Evolutionary conservation across 2,329 filamentous ascomycete genomes (phyloP).

Genomic region (Fusarium continuum): DNA sequence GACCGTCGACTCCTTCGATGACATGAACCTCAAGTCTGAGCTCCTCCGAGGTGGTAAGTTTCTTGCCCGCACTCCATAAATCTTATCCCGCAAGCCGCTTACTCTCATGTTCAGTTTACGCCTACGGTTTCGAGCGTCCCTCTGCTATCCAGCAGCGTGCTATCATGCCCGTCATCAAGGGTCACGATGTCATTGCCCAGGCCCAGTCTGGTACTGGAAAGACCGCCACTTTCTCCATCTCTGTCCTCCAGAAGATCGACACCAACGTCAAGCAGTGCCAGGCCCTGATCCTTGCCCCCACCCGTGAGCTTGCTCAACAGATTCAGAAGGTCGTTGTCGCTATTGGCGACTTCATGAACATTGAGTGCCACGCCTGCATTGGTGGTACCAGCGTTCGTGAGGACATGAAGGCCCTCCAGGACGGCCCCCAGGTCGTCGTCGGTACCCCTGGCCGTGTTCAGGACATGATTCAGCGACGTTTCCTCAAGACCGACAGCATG

Average conservation of each 20-base stretch:
- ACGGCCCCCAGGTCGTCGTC: constrained; percentile 96
- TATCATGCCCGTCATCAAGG: constrained; percentile 99
- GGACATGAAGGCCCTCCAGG: constrained; percentile 96
- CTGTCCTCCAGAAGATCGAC: constrained; percentile 98
- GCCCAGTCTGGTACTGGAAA: constrained; percentile 99
- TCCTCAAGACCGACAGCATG: constrained; percentile 96
- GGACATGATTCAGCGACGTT: constrained; percentile 99
- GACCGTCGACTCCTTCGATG: constrained; percentile 98
- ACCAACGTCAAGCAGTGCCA: constrained; percentile 94
- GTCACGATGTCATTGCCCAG: constrained; percentile 99
- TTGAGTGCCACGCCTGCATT: constrained; percentile 99
- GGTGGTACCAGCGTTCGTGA: constrained; percentile 98
- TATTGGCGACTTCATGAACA: constrained; percentile 99
- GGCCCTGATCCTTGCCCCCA: constrained; percentile 96
- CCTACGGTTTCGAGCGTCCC: constrained; percentile 99
- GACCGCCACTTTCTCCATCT: constrained; percentile 99
- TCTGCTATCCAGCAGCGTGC: constrained; percentile 99
- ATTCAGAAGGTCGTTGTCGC: constrained; percentile 99
- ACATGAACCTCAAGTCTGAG: constrained; percentile 97
- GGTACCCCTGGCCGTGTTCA: constrained; percentile 98
- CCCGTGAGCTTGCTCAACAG: constrained; percentile 97
- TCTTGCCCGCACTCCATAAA: constrained; percentile 23
- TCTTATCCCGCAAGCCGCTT: constrained; percentile 40
- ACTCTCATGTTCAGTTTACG: constrained; percentile 72
- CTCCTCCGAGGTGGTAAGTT: constrained; percentile 87